These are phyloP conservation scores for Mercurialis annua DNA, from an alignment of 345 rosid species.

Conservation along the genomic window DNA sequence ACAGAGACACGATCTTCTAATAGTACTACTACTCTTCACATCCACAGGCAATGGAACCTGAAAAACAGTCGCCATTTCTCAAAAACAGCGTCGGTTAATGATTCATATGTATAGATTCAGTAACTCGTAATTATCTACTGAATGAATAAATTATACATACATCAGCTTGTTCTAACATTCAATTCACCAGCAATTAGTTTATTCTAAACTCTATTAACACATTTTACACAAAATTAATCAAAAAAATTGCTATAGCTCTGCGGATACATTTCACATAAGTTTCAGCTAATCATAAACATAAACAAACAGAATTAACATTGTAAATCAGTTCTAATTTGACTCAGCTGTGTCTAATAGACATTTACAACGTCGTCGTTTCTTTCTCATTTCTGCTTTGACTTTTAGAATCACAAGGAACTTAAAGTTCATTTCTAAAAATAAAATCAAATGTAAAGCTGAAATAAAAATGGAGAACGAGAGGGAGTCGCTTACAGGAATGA, in stretches of 20 bases:
- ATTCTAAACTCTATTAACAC: no score
- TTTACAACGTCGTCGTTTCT: no score
- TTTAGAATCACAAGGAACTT: background rate
- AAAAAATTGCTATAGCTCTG: no score
- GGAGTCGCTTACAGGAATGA: conserved; percentile 11
- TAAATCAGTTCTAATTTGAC: background rate
- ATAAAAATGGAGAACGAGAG: background rate
- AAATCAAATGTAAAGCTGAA: background rate
- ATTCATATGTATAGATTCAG: no score
- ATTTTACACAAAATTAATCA: no score
- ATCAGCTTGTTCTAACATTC: background rate
- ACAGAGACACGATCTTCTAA: conserved; percentile 38
- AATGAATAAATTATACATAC: background rate
- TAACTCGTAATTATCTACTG: background rate
- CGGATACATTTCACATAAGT: background rate
- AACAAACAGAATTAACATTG: background rate
- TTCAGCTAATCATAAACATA: background rate
- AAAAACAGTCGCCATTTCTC: background rate
- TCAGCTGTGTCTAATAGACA: background rate
- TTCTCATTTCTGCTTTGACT: no score
- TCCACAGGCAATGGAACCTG: conserved; percentile 39
- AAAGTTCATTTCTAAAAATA: background rate
- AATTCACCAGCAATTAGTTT: no score
- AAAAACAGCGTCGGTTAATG: no score
- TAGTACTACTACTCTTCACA: conserved; percentile 24